Percentiles rank a stretch among this genome's conserved stretches.
phyloP scores from a whole-genome alignment of 257 asterid species.

The Penstemon barbatus region DNA sequence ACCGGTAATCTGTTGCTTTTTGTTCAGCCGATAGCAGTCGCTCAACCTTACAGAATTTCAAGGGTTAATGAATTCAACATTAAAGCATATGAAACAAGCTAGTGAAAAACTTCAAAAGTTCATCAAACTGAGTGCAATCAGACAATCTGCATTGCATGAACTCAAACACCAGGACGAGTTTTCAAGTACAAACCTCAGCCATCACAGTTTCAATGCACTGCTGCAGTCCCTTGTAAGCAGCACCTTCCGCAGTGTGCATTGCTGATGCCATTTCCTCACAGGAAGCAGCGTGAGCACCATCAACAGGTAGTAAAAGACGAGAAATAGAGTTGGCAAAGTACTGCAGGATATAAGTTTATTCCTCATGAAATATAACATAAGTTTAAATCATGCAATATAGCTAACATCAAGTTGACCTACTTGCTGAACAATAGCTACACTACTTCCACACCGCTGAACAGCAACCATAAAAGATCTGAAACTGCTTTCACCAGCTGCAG shows the following conservation, averaged over 20 bases:
- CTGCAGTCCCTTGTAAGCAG: slow-evolving; percentile 97
- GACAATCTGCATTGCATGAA: background rate
- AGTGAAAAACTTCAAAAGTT: background rate
- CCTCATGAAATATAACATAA: slow-evolving; percentile 20
- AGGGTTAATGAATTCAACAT: slow-evolving; percentile 17
- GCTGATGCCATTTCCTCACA: slow-evolving; percentile 98
- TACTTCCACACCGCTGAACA: slow-evolving; percentile 98
- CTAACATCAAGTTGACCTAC: slow-evolving; percentile 43
- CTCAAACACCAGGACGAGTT: slow-evolving; percentile 19
- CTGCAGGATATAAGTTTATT: slow-evolving; percentile 45
- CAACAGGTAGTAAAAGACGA: slow-evolving; percentile 90
- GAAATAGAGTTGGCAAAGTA: slow-evolving; percentile 91
- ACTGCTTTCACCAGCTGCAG: slow-evolving; percentile 99
- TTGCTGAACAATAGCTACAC: slow-evolving; percentile 99
- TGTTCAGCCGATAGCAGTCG: slow-evolving; percentile 92
- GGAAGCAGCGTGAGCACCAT: slow-evolving; percentile 98
- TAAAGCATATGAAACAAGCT: slow-evolving; percentile 11
- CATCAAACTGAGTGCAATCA: slow-evolving; percentile 1
- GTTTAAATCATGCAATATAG: slow-evolving; percentile 12
- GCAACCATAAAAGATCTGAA: slow-evolving; percentile 98
- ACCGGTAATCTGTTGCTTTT: slow-evolving; percentile 80
- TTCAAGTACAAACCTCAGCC: slow-evolving; percentile 77
- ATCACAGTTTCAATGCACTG: slow-evolving; percentile 97
- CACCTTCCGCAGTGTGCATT: slow-evolving; percentile 93
- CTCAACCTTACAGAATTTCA: slow-evolving; percentile 67